These are phyloP conservation scores for Penicillium bialowiezense DNA, from an alignment of 495 filamentous ascomycete species.

Conservation along the genomic window DNA sequence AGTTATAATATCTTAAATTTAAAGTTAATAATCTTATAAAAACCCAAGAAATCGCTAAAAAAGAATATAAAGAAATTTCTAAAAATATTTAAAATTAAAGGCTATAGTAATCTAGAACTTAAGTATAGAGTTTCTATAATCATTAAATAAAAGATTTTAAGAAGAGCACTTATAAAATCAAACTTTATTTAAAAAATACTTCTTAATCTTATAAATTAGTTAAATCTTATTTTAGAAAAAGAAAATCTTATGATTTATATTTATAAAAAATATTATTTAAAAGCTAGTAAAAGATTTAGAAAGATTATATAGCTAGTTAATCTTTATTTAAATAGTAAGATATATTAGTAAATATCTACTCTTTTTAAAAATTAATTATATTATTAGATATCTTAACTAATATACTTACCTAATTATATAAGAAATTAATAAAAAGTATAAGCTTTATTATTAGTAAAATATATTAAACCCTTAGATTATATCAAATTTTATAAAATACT, in stretches of 20 bases:
- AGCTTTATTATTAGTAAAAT: slow-evolving; percentile 14
- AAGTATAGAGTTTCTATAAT: slow-evolving; percentile 6
- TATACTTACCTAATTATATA: slow-evolving; percentile 4
- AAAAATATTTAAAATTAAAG: slow-evolving; percentile 11
- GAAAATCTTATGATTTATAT: slow-evolving; percentile 4
- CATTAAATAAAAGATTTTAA: slow-evolving; percentile 1
- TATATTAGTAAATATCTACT: neutral
- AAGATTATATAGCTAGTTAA: slow-evolving; percentile 10
- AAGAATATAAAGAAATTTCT: slow-evolving; percentile 2
- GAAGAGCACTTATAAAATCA: neutral
- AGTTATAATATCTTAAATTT: neutral
- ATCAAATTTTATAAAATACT: slow-evolving; percentile 9
- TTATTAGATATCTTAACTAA: slow-evolving; percentile 5
- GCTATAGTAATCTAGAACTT: slow-evolving; percentile 11
- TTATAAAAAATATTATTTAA: slow-evolving; percentile 10
- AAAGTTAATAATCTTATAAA: neutral
- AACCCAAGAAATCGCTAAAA: neutral
- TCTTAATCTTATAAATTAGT: slow-evolving; percentile 4
- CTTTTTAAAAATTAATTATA: neutral
- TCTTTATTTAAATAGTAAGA: slow-evolving; percentile 11
- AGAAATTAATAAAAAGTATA: slow-evolving; percentile 10
- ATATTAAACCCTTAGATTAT: slow-evolving; percentile 11
- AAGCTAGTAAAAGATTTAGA: slow-evolving; percentile 7
- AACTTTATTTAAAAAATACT: slow-evolving; percentile 3
- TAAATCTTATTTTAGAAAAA: neutral